Evolutionary conservation across 208 protist genomes (phyloP).

Genomic region (Kentomonas sorsogonicus): DNA sequence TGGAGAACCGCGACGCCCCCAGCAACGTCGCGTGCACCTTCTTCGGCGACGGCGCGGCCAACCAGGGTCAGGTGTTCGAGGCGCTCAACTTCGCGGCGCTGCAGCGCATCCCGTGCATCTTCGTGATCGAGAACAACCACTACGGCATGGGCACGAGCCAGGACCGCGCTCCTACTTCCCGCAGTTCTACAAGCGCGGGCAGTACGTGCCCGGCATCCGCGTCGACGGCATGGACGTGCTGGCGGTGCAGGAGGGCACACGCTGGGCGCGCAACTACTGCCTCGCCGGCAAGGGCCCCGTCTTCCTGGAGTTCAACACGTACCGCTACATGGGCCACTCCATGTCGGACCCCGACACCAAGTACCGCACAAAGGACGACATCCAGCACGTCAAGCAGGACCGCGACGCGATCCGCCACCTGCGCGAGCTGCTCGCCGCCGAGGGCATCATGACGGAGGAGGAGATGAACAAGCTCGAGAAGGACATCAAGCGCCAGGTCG

Average conservation of each 20-base stretch:
- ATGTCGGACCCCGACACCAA: conserved; percentile 98
- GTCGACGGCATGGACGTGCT: conserved; percentile 98
- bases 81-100: conserved; percentile 97
- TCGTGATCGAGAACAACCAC: conserved; percentile 97
- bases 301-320: conserved; percentile 94
- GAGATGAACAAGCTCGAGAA: conserved; percentile 93
- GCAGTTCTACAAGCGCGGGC: conserved; percentile 96
- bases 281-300: conserved; percentile 89
- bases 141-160: conserved; percentile 98
- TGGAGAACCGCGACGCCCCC: conserved; percentile 78
- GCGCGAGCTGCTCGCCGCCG: conserved; percentile 69
- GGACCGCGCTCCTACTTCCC: conserved; percentile 82
- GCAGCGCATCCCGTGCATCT: conserved; percentile 96
- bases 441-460: conserved; percentile 90
- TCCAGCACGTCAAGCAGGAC: conserved; percentile 84
- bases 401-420: conserved; percentile 91
- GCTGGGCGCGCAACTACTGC: conserved; percentile 84
- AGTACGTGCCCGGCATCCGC: conserved; percentile 95
- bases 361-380: conserved; percentile 95
- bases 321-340: conserved; percentile 96
- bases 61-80: conserved; percentile 98
- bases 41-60: conserved; percentile 97
- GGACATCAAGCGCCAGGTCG: conserved; percentile 87
- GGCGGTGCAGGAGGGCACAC: conserved; percentile 89
- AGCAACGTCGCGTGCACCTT: conserved; percentile 89